phyloP scores from a whole-genome alignment of 2,329 filamentous ascomycete genomes.

The Colletotrichum truncatum region DNA sequence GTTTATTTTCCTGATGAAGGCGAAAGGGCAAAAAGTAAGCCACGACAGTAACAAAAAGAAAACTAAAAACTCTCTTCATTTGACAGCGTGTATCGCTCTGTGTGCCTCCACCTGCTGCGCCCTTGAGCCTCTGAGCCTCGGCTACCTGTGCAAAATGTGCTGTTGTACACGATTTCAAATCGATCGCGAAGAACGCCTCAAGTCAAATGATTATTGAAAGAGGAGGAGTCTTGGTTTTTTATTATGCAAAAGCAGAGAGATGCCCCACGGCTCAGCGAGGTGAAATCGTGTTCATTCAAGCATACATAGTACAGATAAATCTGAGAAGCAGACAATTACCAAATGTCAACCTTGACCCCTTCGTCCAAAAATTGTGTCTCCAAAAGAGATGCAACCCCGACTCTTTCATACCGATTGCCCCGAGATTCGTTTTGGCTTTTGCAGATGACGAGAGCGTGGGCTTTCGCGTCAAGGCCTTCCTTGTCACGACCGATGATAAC shows the following conservation, averaged over 20 bases:
- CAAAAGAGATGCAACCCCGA: background rate
- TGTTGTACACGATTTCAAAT: background rate
- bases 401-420: background rate
- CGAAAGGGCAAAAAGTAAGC: too few species aligned
- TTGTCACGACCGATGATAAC: background rate
- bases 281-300: background rate
- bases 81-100: too few species aligned
- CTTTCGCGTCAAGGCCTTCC: background rate
- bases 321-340: background rate
- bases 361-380: background rate
- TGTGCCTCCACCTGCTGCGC: too few species aligned
- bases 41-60: too few species aligned
- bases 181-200: background rate
- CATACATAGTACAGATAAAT: background rate
- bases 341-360: background rate
- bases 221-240: background rate
- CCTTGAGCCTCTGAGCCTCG: too few species aligned
- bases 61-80: too few species aligned
- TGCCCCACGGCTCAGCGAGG: background rate
- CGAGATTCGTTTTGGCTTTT: background rate
- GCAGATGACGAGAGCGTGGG: slow-evolving; percentile 1
- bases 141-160: background rate
- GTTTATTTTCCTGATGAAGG: too few species aligned
- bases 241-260: background rate
- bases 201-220: background rate